Evolutionary conservation across 164 flowering plant genomes (phyloP).

Genomic region (Annona cherimola): DNA sequence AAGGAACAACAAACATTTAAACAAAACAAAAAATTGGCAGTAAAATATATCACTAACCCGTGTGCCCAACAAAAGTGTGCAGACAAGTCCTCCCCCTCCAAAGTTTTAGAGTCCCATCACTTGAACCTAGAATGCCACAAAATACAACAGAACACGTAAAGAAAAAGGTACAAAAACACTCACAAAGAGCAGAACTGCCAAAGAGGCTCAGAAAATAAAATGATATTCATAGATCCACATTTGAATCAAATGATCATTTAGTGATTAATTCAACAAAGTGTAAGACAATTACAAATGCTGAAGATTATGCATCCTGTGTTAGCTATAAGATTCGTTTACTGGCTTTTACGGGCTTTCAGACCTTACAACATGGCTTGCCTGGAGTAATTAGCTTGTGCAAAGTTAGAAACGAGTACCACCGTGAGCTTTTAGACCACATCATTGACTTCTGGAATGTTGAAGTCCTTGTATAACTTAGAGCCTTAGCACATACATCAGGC

Average conservation of each 20-base stretch:
- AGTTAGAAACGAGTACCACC: background rate
- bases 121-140: constrained; percentile 61
- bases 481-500: too few relatives aligned
- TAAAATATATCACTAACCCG: constrained; percentile 41
- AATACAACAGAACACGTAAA: background rate
- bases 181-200: background rate
- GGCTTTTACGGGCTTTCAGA: background rate
- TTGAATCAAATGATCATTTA: background rate
- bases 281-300: background rate
- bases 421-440: background rate
- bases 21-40: background rate
- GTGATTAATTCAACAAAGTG: too few relatives aligned
- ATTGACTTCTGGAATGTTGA: too few relatives aligned
- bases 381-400: background rate
- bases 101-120: constrained; percentile 78
- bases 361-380: background rate
- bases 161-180: background rate
- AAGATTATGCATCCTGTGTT: background rate
- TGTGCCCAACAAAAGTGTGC: constrained; percentile 80
- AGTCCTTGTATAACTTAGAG: too few relatives aligned
- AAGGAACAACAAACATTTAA: too few relatives aligned
- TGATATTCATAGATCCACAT: background rate
- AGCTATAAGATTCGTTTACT: background rate
- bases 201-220: background rate
- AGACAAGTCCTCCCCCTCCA: constrained; percentile 77